phyloP scores from a whole-genome alignment of 441 rosid species.

The Macaranga tanarius region DNA sequence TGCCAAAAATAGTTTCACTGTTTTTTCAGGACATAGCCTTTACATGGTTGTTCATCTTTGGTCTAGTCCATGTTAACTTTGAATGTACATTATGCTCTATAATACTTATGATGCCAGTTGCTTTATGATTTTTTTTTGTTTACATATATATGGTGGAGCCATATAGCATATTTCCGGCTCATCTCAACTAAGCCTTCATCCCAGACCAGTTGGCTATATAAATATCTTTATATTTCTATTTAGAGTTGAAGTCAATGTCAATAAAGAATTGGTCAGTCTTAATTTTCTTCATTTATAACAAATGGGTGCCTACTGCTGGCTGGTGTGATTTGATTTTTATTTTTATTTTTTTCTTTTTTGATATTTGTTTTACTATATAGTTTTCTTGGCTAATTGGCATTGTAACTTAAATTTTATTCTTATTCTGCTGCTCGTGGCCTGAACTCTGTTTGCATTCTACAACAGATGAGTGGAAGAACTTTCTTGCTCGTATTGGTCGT shows the following conservation, averaged over 20 bases:
- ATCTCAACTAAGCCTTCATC: neutral
- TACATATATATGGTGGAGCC: no score
- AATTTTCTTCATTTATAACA: neutral
- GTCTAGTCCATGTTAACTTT: neutral
- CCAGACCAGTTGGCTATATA: neutral
- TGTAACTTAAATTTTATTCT: neutral
- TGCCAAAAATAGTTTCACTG: neutral
- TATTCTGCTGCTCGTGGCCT: neutral
- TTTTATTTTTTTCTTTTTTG: neutral
- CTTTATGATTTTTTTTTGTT: neutral
- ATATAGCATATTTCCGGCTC: neutral
- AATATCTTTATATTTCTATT: no score
- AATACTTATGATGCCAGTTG: neutral
- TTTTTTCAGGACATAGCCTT: neutral
- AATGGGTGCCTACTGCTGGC: neutral
- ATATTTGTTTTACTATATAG: neutral
- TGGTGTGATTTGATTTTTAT: neutral
- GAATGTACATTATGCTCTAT: neutral
- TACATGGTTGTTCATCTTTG: neutral
- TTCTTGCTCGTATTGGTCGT: conserved; percentile 93
- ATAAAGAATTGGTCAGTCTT: neutral
- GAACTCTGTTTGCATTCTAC: conserved; percentile 19
- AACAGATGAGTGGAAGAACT: conserved; percentile 98
- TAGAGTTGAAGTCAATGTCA: no score
- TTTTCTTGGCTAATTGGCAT: neutral